Percentiles rank a stretch among this genome's conserved stretches.
Conservation (phyloP, 306 rosid genomes). For the Vigna reflexopilosa region DNA sequence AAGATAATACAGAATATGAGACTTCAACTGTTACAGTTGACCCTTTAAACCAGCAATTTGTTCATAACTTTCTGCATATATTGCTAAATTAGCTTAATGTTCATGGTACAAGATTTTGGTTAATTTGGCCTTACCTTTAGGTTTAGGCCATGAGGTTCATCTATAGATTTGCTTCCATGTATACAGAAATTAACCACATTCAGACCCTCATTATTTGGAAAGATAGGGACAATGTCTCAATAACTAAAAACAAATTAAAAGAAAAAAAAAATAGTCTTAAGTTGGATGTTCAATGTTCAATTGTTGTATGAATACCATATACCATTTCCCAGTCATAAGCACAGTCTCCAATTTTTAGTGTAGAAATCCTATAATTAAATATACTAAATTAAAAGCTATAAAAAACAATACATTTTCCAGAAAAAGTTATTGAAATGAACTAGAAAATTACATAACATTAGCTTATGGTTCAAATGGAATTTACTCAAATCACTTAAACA, state of each 20-base stretch:
- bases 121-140: not conserved
- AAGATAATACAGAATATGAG: slow-evolving; percentile 13
- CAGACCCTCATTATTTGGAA: not conserved
- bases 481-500: too few species aligned
- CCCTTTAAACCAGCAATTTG: slow-evolving; percentile 9
- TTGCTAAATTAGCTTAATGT: slow-evolving; percentile 21
- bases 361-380: not conserved
- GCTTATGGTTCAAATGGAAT: too few species aligned
- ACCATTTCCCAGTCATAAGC: not conserved
- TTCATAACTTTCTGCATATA: not conserved
- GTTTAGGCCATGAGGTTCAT: slow-evolving; percentile 17
- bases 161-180: slow-evolving; percentile 29
- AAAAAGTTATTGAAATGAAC: not conserved
- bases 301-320: not conserved
- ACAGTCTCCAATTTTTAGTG: not conserved
- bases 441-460: too few species aligned
- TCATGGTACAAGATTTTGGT: not conserved
- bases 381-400: not conserved
- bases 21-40: slow-evolving; percentile 22
- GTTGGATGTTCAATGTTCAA: not conserved
- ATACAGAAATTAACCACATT: slow-evolving; percentile 30
- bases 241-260: not conserved
- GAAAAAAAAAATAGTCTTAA: not conserved
- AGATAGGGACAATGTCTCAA: slow-evolving; percentile 21
- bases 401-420: not conserved